Conservation (phyloP, 345 rosid genomes). For the Angophora floribunda region DNA sequence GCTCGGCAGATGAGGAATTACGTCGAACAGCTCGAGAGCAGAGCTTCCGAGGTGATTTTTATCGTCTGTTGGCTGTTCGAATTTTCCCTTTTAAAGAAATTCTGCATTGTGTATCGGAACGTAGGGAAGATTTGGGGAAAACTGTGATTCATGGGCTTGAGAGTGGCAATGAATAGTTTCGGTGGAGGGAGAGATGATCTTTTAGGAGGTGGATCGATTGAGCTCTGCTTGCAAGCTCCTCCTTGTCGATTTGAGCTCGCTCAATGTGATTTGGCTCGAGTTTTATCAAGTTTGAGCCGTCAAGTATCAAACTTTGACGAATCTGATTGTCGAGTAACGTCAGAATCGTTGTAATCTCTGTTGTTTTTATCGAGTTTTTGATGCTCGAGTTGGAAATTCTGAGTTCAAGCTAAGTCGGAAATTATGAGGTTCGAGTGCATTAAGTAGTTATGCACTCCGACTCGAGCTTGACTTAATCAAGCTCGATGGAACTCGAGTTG, state of each 20-base stretch:
- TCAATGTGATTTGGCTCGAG: neutral
- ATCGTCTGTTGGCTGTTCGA: neutral
- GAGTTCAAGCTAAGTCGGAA: neutral
- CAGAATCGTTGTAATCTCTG: neutral
- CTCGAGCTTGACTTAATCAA: neutral
- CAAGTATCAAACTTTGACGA: neutral
- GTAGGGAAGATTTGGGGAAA: neutral
- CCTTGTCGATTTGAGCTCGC: neutral
- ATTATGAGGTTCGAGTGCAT: neutral
- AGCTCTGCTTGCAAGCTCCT: neutral
- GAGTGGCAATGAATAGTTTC: neutral
- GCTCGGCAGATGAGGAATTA: conserved; percentile 39
- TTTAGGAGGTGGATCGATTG: neutral
- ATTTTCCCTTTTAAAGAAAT: neutral
- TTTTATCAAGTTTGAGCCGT: neutral
- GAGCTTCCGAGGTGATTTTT: conserved; percentile 57
- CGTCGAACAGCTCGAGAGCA: conserved; percentile 43
- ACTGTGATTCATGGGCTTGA: neutral
- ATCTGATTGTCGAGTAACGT: neutral
- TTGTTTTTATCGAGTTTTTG: neutral
- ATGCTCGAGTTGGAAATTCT: neutral
- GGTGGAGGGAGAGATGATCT: neutral
- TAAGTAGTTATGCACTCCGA: neutral
- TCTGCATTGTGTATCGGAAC: neutral
- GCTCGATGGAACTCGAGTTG: neutral